phyloP scores from a whole-genome alignment of 257 asterid genomes.

The Plantago elongata region DNA sequence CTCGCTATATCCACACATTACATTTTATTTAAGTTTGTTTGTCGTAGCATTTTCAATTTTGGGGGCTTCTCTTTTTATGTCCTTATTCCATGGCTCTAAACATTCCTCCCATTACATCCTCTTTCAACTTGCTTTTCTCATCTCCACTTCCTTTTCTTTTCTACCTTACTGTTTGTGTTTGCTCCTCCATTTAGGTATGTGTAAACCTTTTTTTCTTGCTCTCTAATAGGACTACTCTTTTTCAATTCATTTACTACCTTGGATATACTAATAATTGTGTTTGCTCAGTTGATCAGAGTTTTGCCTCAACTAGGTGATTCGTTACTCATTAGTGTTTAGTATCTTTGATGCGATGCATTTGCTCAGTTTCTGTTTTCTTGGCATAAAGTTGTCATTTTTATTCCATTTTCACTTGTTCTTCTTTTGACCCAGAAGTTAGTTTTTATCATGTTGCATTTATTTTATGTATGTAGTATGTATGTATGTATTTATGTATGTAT shows the following conservation, averaged over 20 bases:
- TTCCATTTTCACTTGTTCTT: not conserved
- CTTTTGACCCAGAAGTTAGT: no score
- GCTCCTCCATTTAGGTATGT: slow-evolving; percentile 24
- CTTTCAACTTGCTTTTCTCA: slow-evolving; percentile 16
- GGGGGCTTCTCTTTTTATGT: slow-evolving; percentile 15
- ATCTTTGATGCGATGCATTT: no score
- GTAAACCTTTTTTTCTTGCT: slow-evolving; percentile 5
- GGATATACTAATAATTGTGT: not conserved
- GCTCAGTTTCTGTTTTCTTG: not conserved
- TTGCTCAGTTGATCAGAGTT: not conserved
- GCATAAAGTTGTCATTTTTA: not conserved
- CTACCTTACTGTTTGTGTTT: slow-evolving; percentile 1
- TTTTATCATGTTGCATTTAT: no score
- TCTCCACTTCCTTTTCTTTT: slow-evolving; percentile 2
- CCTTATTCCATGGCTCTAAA: slow-evolving; percentile 35
- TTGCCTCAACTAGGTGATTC: not conserved
- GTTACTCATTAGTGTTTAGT: no score
- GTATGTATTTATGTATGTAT: not conserved
- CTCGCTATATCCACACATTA: not conserved
- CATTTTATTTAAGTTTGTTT: not conserved
- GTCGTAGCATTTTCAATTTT: not conserved
- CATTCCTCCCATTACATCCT: slow-evolving; percentile 9
- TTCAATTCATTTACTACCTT: not conserved
- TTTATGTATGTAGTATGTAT: not conserved
- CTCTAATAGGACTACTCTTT: not conserved